Conservation (phyloP, 495 filamentous ascomycete genomes). For the Aspergillus mulundensis region DNA sequence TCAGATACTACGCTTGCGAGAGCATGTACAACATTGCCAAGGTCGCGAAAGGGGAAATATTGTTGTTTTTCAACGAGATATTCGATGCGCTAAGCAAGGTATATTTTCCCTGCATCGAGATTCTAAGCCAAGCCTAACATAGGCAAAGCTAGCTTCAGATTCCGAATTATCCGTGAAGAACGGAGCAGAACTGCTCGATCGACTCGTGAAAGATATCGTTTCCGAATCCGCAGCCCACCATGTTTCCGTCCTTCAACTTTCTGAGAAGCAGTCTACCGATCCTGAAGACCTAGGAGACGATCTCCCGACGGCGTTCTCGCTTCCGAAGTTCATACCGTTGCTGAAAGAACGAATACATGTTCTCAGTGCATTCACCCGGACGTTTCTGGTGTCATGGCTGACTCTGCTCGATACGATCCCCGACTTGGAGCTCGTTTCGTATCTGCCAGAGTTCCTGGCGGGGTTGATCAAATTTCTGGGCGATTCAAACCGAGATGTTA, state of each 20-base stretch:
- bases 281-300: conserved; percentile 49
- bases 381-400: conserved; percentile 95
- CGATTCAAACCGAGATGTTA: conserved; percentile 87
- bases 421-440: conserved; percentile 90
- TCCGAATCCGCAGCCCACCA: conserved; percentile 95
- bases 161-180: conserved; percentile 97
- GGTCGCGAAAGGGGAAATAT: conserved; percentile 94
- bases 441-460: conserved; percentile 85
- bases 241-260: conserved; percentile 73
- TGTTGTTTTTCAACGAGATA: conserved; percentile 95
- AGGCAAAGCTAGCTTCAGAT: conserved; percentile 79
- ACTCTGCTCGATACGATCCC: conserved; percentile 94
- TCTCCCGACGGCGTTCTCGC: conserved; percentile 84
- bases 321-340: conserved; percentile 86
- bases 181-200: conserved; percentile 92
- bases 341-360: conserved; percentile 91
- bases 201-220: conserved; percentile 96
- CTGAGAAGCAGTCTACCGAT: conserved; percentile 41
- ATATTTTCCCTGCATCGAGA: conserved; percentile 19
- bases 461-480: conserved; percentile 91
- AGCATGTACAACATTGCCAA: conserved; percentile 99
- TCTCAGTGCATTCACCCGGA: conserved; percentile 88
- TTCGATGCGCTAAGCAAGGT: conserved; percentile 98
- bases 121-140: too few species aligned
- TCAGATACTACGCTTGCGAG: conserved; percentile 98